A percentile compares a stretch with the other conserved stretches of the same genome.
Conservation (phyloP, 2,329 filamentous ascomycete genomes). For the Penicillium sp. region DNA sequence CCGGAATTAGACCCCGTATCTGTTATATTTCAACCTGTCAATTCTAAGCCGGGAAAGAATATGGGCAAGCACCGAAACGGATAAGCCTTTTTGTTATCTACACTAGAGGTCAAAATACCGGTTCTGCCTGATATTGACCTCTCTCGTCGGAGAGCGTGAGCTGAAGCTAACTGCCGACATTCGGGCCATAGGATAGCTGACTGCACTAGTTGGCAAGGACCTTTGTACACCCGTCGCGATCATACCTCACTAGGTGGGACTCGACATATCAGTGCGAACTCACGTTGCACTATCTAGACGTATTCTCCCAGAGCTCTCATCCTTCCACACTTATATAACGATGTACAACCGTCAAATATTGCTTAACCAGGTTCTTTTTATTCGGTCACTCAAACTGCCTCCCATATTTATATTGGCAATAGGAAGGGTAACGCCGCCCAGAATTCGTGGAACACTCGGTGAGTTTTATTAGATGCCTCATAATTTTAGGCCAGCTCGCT, state of each 20-base stretch:
- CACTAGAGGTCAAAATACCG: not conserved
- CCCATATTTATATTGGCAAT: not conserved
- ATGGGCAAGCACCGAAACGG: not conserved
- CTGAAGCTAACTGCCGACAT: not conserved
- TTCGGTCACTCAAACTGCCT: not conserved
- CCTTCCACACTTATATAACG: not conserved
- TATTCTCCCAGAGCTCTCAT: not conserved
- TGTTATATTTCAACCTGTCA: not conserved
- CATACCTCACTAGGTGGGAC: not conserved
- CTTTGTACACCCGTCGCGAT: not conserved
- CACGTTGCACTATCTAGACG: not conserved
- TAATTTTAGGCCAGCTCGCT: not conserved
- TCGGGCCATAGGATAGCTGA: not conserved
- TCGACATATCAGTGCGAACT: too few relatives aligned
- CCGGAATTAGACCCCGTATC: too few relatives aligned
- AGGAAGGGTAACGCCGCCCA: not conserved
- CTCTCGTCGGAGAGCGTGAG: not conserved
- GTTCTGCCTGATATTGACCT: not conserved
- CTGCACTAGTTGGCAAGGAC: not conserved
- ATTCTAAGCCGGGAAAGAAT: not conserved
- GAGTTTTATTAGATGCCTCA: not conserved
- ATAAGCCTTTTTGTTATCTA: not conserved
- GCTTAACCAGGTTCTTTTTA: not conserved
- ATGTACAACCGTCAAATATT: not conserved
- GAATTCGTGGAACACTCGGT: not conserved